Conservation (phyloP, 2,329 filamentous ascomycete genomes). For the Aureobasidium namibiae region DNA sequence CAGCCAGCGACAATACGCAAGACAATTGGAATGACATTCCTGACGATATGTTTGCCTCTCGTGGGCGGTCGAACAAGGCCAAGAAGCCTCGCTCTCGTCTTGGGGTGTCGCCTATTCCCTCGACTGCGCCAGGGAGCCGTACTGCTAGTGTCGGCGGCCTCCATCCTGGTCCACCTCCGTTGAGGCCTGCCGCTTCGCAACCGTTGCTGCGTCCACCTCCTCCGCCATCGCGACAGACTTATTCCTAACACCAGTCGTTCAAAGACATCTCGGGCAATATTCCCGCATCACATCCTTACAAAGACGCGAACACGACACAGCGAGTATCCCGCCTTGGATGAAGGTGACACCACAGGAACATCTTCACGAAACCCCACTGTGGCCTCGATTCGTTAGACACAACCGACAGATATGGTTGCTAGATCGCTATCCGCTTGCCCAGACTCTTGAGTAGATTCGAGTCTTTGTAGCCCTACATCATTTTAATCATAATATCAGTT, state of each 20-base stretch:
- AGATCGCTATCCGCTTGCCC: background rate
- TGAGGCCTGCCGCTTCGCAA: background rate
- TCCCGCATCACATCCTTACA: background rate
- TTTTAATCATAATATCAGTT: background rate
- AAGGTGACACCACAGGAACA: background rate
- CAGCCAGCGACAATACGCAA: slow-evolving; percentile 10
- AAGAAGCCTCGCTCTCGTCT: background rate
- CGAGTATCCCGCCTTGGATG: background rate
- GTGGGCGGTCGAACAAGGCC: background rate
- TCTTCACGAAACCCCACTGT: background rate
- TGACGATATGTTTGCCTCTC: slow-evolving; percentile 15
- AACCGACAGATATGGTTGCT: background rate
- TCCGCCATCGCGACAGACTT: slow-evolving; percentile 3
- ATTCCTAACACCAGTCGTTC: background rate
- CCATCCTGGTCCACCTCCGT: background rate
- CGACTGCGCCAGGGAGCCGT: slow-evolving; percentile 12
- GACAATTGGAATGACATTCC: slow-evolving; percentile 17
- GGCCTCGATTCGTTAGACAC: background rate
- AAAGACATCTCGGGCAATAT: background rate
- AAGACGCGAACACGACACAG: too few species aligned
- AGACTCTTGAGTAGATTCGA: background rate
- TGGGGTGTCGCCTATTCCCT: background rate
- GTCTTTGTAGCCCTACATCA: background rate
- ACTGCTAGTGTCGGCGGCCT: background rate
- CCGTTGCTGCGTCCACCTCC: background rate